phyloP scores from a whole-genome alignment of 1,139 yeast genomes.

The Nakaseomyces kungkrabaensis region DNA sequence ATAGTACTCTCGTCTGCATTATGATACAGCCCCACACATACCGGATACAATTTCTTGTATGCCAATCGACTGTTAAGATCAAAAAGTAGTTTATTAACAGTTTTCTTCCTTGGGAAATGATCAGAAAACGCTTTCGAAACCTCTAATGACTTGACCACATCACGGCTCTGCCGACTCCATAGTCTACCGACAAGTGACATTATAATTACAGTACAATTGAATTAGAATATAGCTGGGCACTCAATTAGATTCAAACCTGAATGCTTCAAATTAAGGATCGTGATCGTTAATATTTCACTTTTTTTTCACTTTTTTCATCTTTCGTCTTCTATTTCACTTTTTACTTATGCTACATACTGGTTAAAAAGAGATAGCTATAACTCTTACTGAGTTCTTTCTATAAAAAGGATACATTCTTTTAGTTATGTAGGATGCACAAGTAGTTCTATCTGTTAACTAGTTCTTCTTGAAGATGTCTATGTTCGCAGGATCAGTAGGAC shows the following conservation, averaged over 20 bases:
- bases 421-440: too few species aligned
- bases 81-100: slow-evolving; percentile 49
- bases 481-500: slow-evolving; percentile 57
- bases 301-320: too few species aligned
- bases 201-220: neutral
- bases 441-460: too few species aligned
- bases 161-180: neutral
- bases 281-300: too few species aligned
- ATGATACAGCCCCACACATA: slow-evolving; percentile 42
- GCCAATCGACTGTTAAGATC: slow-evolving; percentile 53
- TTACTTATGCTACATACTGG: too few species aligned
- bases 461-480: slow-evolving; percentile 10
- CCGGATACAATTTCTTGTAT: slow-evolving; percentile 44
- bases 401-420: too few species aligned
- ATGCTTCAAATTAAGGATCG: too few species aligned
- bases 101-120: slow-evolving; percentile 49
- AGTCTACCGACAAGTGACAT: neutral
- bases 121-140: slow-evolving; percentile 34
- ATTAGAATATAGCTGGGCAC: too few species aligned
- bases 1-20: slow-evolving; percentile 11
- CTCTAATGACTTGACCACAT: neutral
- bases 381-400: too few species aligned
- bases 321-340: too few species aligned
- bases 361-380: too few species aligned
- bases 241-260: too few species aligned